A percentile compares a stretch with the other conserved stretches of the same genome.
These are phyloP conservation scores for Dactylella cylindrospora DNA, from an alignment of 2,329 filamentous ascomycete species.

Conservation along the genomic window DNA sequence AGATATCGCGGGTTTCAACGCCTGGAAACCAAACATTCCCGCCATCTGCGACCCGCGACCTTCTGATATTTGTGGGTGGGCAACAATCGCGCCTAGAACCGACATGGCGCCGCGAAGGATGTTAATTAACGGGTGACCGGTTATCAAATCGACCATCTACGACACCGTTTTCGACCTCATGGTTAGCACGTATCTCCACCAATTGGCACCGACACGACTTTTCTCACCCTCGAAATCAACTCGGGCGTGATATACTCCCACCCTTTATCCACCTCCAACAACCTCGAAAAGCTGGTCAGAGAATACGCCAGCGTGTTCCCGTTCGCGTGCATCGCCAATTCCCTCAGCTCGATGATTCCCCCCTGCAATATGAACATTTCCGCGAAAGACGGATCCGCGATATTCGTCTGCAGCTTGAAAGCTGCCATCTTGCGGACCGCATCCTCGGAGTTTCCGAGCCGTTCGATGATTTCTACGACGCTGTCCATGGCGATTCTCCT, in stretches of 20 bases:
- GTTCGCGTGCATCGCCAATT: conserved; percentile 77
- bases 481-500: conserved; percentile 48
- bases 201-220: conserved; percentile 19
- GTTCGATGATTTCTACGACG: conserved; percentile 49
- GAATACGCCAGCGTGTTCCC: conserved; percentile 97
- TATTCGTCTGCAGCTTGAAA: conserved; percentile 93
- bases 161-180: conserved; percentile 3
- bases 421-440: conserved; percentile 96
- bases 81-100: conserved; percentile 88
- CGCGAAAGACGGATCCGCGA: conserved; percentile 93
- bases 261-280: conserved; percentile 95
- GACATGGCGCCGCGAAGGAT: conserved; percentile 96
- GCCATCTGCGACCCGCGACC: conserved; percentile 56
- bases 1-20: conserved; percentile 86
- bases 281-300: conserved; percentile 78
- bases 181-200: conserved; percentile 49
- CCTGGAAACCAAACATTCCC: conserved; percentile 80
- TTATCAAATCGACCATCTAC: conserved; percentile 81
- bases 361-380: conserved; percentile 92
- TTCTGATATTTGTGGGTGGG: conserved; percentile 69
- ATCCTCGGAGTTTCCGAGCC: conserved; percentile 58
- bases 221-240: conserved; percentile 62
- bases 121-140: conserved; percentile 93
- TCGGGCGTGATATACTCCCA: conserved; percentile 70
- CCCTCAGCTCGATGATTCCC: conserved; percentile 76